These are phyloP conservation scores for Hyaloscypha finlandica DNA, from an alignment of 495 filamentous ascomycete genomes.

Conservation along the genomic window DNA sequence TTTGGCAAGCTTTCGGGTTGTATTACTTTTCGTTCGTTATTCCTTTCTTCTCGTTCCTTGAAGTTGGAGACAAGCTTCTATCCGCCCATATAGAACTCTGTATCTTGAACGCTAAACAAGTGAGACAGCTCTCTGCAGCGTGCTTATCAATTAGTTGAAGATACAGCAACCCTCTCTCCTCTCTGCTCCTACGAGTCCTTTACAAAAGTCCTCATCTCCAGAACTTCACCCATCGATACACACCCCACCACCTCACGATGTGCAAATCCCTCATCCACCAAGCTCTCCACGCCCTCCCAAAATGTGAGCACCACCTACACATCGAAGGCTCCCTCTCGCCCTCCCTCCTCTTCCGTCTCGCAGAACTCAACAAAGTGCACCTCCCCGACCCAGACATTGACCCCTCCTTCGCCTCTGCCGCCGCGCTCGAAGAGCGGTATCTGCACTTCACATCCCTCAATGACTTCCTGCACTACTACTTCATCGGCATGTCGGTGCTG, in stretches of 20 bases:
- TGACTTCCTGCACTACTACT: slow-evolving; percentile 80
- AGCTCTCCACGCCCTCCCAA: slow-evolving; percentile 68
- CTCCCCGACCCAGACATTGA: slow-evolving; percentile 59
- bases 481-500: slow-evolving; percentile 74
- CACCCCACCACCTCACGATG: slow-evolving; percentile 38
- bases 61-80: neutral
- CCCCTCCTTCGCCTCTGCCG: slow-evolving; percentile 60
- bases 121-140: neutral
- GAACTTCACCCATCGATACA: neutral
- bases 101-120: neutral
- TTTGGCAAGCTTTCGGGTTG: neutral
- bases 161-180: neutral
- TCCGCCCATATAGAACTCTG: neutral
- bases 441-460: slow-evolving; percentile 66
- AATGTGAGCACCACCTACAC: slow-evolving; percentile 81
- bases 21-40: neutral
- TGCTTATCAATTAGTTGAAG: neutral
- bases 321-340: slow-evolving; percentile 72
- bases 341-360: slow-evolving; percentile 67
- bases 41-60: neutral
- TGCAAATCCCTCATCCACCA: slow-evolving; percentile 54
- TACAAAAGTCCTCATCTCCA: neutral
- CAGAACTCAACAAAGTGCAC: slow-evolving; percentile 59
- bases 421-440: slow-evolving; percentile 61
- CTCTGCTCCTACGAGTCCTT: neutral